phyloP scores from a whole-genome alignment of 805 yeast species.

The Sungouiozyma ichnusensis region DNA sequence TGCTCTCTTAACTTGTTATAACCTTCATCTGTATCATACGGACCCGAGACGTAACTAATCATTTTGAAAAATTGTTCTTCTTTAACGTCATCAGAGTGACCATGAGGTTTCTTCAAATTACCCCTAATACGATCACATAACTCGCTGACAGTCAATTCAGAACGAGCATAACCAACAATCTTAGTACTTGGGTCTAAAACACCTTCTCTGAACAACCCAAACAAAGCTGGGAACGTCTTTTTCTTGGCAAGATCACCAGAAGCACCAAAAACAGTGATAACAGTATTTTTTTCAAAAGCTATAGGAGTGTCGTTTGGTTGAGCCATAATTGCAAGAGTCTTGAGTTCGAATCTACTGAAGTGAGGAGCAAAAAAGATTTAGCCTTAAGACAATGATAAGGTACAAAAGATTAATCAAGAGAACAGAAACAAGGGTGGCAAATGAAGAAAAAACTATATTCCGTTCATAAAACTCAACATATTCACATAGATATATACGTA shows the following conservation, averaged over 20 bases:
- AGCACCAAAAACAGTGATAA: constrained; percentile 82
- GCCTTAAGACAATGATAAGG: too few species aligned
- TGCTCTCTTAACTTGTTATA: constrained; percentile 43
- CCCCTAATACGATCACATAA: constrained; percentile 56
- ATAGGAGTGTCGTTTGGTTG: constrained; percentile 5
- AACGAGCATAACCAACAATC: constrained; percentile 88
- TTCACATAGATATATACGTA: too few species aligned
- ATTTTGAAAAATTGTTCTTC: constrained; percentile 55
- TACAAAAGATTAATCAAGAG: too few species aligned
- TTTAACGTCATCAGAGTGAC: constrained; percentile 31
- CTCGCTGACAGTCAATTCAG: constrained; percentile 56
- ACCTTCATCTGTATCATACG: constrained; percentile 75
- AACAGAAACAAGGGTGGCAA: too few species aligned
- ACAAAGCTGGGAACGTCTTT: constrained; percentile 83
- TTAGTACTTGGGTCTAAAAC: constrained; percentile 56
- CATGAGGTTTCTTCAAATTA: constrained; percentile 45
- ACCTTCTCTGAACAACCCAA: constrained; percentile 69
- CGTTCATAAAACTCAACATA: too few species aligned
- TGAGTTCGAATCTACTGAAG: neutral
- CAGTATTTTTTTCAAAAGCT: constrained; percentile 52
- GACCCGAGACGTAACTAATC: constrained; percentile 61
- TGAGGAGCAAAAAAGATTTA: too few species aligned
- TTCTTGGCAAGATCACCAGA: constrained; percentile 92
- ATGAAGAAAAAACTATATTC: too few species aligned
- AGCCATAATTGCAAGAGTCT: neutral